These are phyloP conservation scores for Eutypella sp. DNA, from an alignment of 2,329 filamentous ascomycete genomes.

Conservation along the genomic window DNA sequence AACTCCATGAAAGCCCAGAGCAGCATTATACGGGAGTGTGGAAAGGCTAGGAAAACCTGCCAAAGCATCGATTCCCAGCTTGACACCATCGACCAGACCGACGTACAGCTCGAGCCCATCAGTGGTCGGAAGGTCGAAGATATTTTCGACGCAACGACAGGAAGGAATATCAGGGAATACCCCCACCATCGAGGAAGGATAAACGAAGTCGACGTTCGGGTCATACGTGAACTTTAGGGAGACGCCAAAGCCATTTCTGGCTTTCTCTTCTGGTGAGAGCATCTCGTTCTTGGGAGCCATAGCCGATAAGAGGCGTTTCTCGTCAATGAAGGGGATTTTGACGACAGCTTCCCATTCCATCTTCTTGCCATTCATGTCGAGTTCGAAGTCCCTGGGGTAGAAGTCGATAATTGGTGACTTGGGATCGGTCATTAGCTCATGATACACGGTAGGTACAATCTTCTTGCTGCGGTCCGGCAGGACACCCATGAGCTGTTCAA, in stretches of 20 bases:
- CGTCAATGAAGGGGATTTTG: conserved; percentile 98
- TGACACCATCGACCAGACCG: conserved; percentile 77
- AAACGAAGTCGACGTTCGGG: conserved; percentile 69
- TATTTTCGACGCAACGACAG: conserved; percentile 92
- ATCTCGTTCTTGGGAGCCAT: conserved; percentile 81
- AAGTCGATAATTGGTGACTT: conserved; percentile 96
- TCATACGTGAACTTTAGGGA: conserved; percentile 90
- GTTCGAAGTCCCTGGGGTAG: conserved; percentile 91
- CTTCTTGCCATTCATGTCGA: conserved; percentile 99
- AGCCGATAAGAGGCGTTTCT: conserved; percentile 74
- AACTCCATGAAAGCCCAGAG: conserved; percentile 81
- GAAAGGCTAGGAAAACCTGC: conserved; percentile 91
- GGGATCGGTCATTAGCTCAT: conserved; percentile 85
- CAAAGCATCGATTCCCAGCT: conserved; percentile 75
- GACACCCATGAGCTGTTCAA: conserved; percentile 97
- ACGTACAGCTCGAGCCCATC: conserved; percentile 83
- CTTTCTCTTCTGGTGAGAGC: conserved; percentile 72
- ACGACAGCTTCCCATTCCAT: conserved; percentile 99
- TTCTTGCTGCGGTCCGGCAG: conserved; percentile 95
- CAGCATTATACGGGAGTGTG: conserved; percentile 76
- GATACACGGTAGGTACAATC: conserved; percentile 84
- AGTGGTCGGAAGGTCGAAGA: conserved; percentile 88
- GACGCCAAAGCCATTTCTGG: conserved; percentile 85
- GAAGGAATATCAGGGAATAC: conserved; percentile 84
- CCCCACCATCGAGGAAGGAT: conserved; percentile 81